Evolutionary conservation across 305 asterid species (phyloP), one percentile per base, ranked within the genome.

Genomic region (Plantago lanceolata): DNA sequence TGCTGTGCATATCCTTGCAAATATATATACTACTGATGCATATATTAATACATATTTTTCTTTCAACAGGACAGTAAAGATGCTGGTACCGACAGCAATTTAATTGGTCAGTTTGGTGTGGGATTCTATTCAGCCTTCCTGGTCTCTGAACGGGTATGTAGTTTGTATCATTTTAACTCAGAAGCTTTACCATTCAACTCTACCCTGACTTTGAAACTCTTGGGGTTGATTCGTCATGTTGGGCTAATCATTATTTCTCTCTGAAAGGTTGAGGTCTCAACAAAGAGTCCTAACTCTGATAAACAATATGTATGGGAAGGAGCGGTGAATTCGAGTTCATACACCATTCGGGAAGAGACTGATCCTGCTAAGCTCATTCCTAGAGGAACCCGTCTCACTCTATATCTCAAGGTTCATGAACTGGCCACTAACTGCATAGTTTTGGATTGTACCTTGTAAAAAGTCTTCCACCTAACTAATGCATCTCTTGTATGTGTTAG

Each of bases 51-150:
- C 29, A 26, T 48, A 52, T 28, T 75, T 50, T 52, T 61, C 19
- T 62, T 66, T 3, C 78, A 64, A 70, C 94, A 94, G 97, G 99
- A 88, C 52, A 86, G 95, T 83, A 90, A 94, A 81, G 95, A 85
- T 75, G 85, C 96, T 70, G 93, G 95, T 49, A 58, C 78, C 45
- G 99, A 94, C 77, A 88, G 99, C 86, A 93, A 93, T 76, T 84
- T 94, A 68, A 94, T 94, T 69, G 99, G 97, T 65, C 99, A 93
- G 78, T 93, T 93, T 74, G 99, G 99, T 60, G 99, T 92, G 70
- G 98, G 96, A 65, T 89, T 92, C 81, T 92, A 92, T 79, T 92
- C 98, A 17, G 80, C 98, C 20, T 92, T 92, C 78, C 94, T 92
- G 63, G 98, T 92, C 62, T 72, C 95, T 62, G 98, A 92, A 63